A percentile compares a stretch with the other conserved stretches of the same genome.
phyloP scores from a whole-genome alignment of 2,329 filamentous ascomycete species.

The Emmonsiellopsis sp. region DNA sequence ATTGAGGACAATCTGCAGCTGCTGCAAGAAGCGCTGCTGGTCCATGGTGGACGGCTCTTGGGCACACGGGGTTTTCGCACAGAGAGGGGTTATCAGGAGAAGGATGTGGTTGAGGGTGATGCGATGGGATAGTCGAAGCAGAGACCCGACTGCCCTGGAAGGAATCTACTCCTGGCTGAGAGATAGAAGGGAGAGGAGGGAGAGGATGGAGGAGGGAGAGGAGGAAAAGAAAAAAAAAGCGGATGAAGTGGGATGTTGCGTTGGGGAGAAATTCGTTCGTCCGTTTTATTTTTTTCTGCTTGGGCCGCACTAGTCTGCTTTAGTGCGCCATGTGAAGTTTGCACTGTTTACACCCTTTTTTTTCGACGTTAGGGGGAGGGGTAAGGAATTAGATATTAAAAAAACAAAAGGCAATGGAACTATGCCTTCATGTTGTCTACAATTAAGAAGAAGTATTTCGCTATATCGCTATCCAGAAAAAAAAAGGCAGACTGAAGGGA shows the following conservation, averaged over 20 bases:
- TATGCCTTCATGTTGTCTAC: too few species aligned
- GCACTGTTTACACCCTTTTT: slow-evolving; percentile 5
- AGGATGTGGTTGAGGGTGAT: not conserved
- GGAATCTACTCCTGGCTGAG: slow-evolving; percentile 6
- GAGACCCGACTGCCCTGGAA: not conserved
- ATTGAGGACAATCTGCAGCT: slow-evolving; percentile 79
- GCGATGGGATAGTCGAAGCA: not conserved
- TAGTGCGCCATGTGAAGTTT: slow-evolving; percentile 1
- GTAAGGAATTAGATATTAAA: not conserved
- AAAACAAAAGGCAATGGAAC: not conserved
- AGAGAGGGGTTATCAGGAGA: not conserved
- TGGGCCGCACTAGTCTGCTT: slow-evolving; percentile 1
- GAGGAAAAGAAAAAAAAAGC: slow-evolving; percentile 1
- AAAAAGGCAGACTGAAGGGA: not conserved
- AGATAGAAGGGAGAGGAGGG: slow-evolving; percentile 12
- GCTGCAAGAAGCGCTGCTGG: slow-evolving; percentile 71
- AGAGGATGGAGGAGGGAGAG: not conserved
- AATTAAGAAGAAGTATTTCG: not conserved
- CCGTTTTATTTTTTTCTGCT: slow-evolving; percentile 4
- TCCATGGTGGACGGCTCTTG: slow-evolving; percentile 48
- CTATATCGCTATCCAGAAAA: not conserved
- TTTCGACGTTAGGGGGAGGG: not conserved
- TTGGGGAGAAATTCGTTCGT: not conserved
- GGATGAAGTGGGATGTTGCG: slow-evolving; percentile 3
- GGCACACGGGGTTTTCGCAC: not conserved